Evolutionary conservation across 1,284 basidiomycete genomes (phyloP), one percentile per base, ranked within the genome.

Genomic region (Sanghuangporus baumii): DNA sequence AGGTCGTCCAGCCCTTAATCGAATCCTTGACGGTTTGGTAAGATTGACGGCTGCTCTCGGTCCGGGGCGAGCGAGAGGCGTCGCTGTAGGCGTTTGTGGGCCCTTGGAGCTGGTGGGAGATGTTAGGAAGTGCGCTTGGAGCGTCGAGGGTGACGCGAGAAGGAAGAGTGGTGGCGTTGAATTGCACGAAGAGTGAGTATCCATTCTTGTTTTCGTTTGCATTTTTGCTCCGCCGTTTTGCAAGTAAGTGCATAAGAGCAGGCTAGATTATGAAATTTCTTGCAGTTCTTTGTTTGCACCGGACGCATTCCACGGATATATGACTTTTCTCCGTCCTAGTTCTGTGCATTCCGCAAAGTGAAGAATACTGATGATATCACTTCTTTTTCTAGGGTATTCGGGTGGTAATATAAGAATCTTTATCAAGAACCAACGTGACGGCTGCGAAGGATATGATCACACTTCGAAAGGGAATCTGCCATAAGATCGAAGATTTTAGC

Each of bases 31-130:
- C 40, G 77, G 73, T 63, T 72, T 79, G 41, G 70, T 90, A 8
- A 78, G 83, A 46, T 72, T 73, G 47, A 81, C 85, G 1, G 77
- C 81, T 40, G 73, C 74, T 3, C 73, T 82, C 14, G 77, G 76
- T 48, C 71, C 81, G n/a, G 77, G 76, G 52, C 71, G 74, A 4
- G 75, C 83, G 8, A 79, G 78, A 0, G 89, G 89, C n/a, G 76
- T 89, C 61, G 74, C 88, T 12, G 81, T 91, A 1, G 85, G 79
- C 41, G 82, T 86, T 26, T 91, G 89, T 70, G 89, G 89, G 0
- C 89, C 89, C 0, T 65, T 71, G 1, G 76, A 76, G 20, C 74
- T 91, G 57, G 80, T 80, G 1, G 81, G 82, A 59, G 81, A 84
- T 55, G 83, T 86, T 8, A 76, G 76, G 16, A 73, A 72, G 61